A percentile compares a stretch with the other conserved stretches of the same genome.
Evolutionary conservation across 2,329 filamentous ascomycete genomes (phyloP).

Genomic region (Colletotrichum gigasporum): DNA sequence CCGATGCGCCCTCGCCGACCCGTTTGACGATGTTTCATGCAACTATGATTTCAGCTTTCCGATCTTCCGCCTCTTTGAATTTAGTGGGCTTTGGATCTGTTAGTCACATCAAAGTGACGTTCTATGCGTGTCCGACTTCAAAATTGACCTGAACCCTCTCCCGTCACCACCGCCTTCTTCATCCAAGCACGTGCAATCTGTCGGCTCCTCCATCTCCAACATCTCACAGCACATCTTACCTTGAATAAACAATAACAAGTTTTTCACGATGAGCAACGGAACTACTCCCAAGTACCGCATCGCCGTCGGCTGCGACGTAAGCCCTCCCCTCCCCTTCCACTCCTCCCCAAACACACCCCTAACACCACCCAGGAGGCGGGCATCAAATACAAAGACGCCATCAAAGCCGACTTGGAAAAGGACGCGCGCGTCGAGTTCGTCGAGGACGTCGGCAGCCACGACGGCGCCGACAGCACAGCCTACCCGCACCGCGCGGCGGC

Average conservation of each 20-base stretch:
- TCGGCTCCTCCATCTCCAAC: not conserved
- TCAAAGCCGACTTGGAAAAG: conserved; percentile 76
- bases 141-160: not conserved
- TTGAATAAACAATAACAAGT: not conserved
- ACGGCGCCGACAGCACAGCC: conserved; percentile 76
- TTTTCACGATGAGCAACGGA: conserved; percentile 34
- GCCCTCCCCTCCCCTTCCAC: conserved; percentile 34
- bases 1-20: not conserved
- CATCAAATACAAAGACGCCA: conserved; percentile 79
- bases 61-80: conserved; percentile 1
- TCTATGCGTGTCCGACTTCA: conserved; percentile 1
- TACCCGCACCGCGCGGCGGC: conserved; percentile 83
- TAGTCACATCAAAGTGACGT: not conserved
- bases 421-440: conserved; percentile 74
- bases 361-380: conserved; percentile 68
- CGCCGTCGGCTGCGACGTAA: conserved; percentile 63
- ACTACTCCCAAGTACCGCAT: conserved; percentile 56
- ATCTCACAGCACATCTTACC: not conserved
- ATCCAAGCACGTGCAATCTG: not conserved
- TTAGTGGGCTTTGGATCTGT: not conserved
- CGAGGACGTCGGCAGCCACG: conserved; percentile 78
- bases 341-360: not conserved
- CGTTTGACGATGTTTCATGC: not conserved
- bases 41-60: not conserved
- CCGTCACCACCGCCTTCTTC: not conserved